Base-by-base conservation (phyloP, 2,329 filamentous ascomycete species). In the Meredithiella fracta region DNA sequence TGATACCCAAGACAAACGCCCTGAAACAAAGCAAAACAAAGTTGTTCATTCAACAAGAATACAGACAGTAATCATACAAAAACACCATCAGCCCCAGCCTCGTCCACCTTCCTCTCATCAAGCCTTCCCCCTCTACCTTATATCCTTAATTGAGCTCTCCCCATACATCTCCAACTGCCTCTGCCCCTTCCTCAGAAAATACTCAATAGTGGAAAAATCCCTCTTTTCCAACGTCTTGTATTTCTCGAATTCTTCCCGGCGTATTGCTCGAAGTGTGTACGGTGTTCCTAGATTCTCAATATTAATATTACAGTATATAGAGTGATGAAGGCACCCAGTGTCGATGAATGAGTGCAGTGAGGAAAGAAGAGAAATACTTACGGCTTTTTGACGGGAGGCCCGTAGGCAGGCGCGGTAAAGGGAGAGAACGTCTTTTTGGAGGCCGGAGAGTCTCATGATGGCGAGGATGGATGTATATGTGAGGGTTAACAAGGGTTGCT, bases 321-420 rank as follows among this genome's bases (percentile, higher is more conserved):
- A n/a, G n/a, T n/a, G n/a, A n/a, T n/a, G n/a, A n/a, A n/a, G n/a
- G n/a, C n/a, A n/a, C n/a, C n/a, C n/a, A n/a, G n/a, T n/a, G n/a
- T n/a, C n/a, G n/a, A n/a, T n/a, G n/a, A n/a, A n/a, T n/a, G n/a
- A n/a, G n/a, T n/a, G n/a, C n/a, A n/a, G n/a, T n/a, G n/a, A n/a
- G n/a, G 9, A 1, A 52, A 8, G 23, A 2, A 38, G n/a, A 14
- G 37, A 2, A 2, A 38, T 14, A 52, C 37, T 60, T 67, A 91
- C 87, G 52, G 90, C 88, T 68, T 98, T 97, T 64, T 82, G 83
- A 59, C 83, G 79, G 58, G 84, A 82, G 64, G 86, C 86, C 59
- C 90, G 80, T 25, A 98, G 72, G 64, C 91, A 97, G 65, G 81
- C 79, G 58, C 91, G 82, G 67, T 97, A 98, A 14, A 98, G 78